These are phyloP conservation scores for Quercus glauca DNA, from an alignment of 306 rosid species.

Conservation along the genomic window DNA sequence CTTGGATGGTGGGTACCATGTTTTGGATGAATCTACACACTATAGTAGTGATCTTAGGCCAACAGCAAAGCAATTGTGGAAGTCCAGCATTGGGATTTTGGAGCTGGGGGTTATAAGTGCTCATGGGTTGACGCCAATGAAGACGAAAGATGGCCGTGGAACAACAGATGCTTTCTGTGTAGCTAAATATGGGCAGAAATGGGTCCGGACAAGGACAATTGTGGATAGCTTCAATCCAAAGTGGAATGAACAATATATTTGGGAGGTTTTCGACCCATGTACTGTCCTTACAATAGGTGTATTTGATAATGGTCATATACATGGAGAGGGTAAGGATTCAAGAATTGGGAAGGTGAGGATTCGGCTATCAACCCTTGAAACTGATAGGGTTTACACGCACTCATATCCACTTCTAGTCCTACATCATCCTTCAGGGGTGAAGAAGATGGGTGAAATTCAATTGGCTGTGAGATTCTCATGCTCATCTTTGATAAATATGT, in stretches of 20 bases:
- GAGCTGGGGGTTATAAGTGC: slow-evolving; percentile 86
- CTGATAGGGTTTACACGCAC: slow-evolving; percentile 81
- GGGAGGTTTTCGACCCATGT: slow-evolving; percentile 88
- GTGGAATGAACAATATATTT: slow-evolving; percentile 91
- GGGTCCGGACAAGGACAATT: slow-evolving; percentile 84
- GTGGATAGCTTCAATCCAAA: slow-evolving; percentile 63
- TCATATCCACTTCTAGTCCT: slow-evolving; percentile 77
- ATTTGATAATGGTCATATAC: slow-evolving; percentile 74
- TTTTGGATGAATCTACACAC: slow-evolving; percentile 90
- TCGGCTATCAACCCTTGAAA: slow-evolving; percentile 80
- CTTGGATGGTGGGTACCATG: slow-evolving; percentile 95
- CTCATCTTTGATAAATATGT: slow-evolving; percentile 68
- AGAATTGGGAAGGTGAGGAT: slow-evolving; percentile 86
- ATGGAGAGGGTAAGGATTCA: slow-evolving; percentile 66
- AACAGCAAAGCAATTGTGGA: slow-evolving; percentile 88
- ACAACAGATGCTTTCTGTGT: slow-evolving; percentile 82
- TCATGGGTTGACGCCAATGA: slow-evolving; percentile 78
- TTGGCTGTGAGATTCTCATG: slow-evolving; percentile 85
- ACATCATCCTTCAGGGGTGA: slow-evolving; percentile 73
- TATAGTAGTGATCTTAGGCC: slow-evolving; percentile 94
- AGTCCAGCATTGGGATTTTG: slow-evolving; percentile 65
- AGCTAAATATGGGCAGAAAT: slow-evolving; percentile 88
- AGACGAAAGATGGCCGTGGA: slow-evolving; percentile 68
- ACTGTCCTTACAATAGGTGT: slow-evolving; percentile 80
- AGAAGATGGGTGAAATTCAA: slow-evolving; percentile 86